Conservation (phyloP, 2,329 filamentous ascomycete genomes). For the Sporothrix sp. region DNA sequence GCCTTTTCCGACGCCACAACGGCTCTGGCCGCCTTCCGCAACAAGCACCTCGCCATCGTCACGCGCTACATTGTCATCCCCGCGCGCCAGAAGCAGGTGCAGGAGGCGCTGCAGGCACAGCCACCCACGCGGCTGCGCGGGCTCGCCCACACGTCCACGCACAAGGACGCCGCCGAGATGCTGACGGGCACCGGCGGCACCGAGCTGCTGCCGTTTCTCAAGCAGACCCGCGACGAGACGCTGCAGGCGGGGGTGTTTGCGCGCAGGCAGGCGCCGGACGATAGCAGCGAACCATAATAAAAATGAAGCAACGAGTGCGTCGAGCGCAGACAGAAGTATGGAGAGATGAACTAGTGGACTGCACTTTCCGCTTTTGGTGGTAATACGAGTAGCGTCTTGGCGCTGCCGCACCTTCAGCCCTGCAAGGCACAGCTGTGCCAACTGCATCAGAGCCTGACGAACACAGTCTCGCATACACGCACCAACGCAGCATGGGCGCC, state of each 20-base stretch:
- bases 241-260: constrained; percentile 4
- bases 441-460: too few species aligned
- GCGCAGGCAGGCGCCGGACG: not conserved
- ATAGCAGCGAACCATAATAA: too few species aligned
- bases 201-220: constrained; percentile 77
- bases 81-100: constrained; percentile 38
- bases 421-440: too few species aligned
- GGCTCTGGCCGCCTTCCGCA: constrained; percentile 59
- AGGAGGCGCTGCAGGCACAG: too few species aligned
- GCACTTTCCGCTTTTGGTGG: too few species aligned
- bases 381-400: too few species aligned
- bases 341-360: too few species aligned
- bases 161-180: not conserved
- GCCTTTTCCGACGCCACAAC: constrained; percentile 60
- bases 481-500: too few species aligned
- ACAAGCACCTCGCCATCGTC: constrained; percentile 93
- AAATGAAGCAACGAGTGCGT: too few species aligned
- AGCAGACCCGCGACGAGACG: constrained; percentile 82
- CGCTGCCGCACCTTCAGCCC: too few species aligned
- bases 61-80: constrained; percentile 90
- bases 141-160: constrained; percentile 33
- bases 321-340: too few species aligned
- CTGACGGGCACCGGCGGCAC: constrained; percentile 83
- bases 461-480: too few species aligned
- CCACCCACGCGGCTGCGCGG: constrained; percentile 18